Evolutionary conservation across 441 rosid species (phyloP), one percentile per base, ranked within the genome.

Genomic region (Populus hybrid): DNA sequence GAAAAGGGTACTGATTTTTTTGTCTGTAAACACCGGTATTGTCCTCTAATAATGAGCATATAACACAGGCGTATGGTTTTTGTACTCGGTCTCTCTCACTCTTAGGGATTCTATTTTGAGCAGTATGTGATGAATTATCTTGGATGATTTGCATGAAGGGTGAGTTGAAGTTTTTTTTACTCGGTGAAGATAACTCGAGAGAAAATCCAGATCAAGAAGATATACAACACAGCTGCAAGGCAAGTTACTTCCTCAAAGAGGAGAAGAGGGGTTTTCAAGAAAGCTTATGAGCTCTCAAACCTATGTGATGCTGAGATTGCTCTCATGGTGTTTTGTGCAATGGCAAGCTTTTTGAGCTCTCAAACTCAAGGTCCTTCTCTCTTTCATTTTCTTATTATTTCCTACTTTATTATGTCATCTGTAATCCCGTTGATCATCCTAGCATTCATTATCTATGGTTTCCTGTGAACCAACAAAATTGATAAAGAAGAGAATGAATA

Each of bases 241-340:
- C 89, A 88, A 65, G 90, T 88, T 12, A 86, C 86, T 11, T 86
- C 86, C 79, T 84, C 89, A 1, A 88, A 88, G 81, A 88, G 90
- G 67, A 83, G 89, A 70, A 84, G 82, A 79, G 89, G 90, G 73
- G 84, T 86, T 63, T 86, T 88, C 81, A 88, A 88, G 82, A 86
- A 86, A 68, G 89, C 88, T 46, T 50, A 69, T n/a, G 87, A 87
- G 72, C 86, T 85, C 30, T 79, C 88, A 20, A 78, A 77, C 14
- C 87, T 85, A n/a, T 87, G 88, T 26, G 87, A 85, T 70, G 90
- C 87, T 72, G 89, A 84, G 76, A 70, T 86, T 28, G 90, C 84
- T 76, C 77, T 82, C 30, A 26, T 86, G 5, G 86, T 86, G 72
- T 88, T 88, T 74, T 84, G 89, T n/a, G 75, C 87, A 10, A 80